Evolutionary conservation across 208 protist species (phyloP).

Genomic region (Trypanosoma rangeli): DNA sequence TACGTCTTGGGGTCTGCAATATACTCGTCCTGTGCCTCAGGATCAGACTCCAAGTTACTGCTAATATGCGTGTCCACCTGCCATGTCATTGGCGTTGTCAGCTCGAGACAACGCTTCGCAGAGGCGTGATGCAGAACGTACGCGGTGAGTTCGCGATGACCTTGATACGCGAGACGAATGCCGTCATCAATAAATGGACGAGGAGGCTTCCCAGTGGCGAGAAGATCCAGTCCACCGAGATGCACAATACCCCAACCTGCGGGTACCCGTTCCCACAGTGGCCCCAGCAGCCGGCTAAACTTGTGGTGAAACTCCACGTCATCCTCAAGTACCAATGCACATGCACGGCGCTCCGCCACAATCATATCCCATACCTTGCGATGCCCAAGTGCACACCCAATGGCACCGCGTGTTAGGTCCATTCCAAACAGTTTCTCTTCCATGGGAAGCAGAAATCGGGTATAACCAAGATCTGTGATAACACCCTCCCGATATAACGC

Average conservation of each 20-base stretch:
- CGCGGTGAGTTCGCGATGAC: conserved; percentile 89
- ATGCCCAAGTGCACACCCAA: conserved; percentile 87
- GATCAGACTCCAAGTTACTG: conserved; percentile 51
- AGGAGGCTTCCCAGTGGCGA: conserved; percentile 71
- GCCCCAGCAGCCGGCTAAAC: conserved; percentile 53
- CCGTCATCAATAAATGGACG: conserved; percentile 82
- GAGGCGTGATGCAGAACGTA: conserved; percentile 78
- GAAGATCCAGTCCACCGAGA: conserved; percentile 86
- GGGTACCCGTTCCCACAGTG: conserved; percentile 65
- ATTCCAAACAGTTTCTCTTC: conserved; percentile 91
- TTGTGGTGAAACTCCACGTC: conserved; percentile 87
- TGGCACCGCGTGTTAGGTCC: conserved; percentile 87
- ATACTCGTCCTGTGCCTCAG: conserved; percentile 69
- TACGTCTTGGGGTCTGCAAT: conserved; percentile 88
- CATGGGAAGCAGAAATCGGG: conserved; percentile 65
- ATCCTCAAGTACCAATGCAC: conserved; percentile 86
- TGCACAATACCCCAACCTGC: conserved; percentile 90
- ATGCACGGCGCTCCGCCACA: conserved; percentile 32
- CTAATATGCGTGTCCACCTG: conserved; percentile 92
- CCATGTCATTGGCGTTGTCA: conserved; percentile 88
- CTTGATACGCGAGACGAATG: conserved; percentile 77
- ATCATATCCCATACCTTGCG: conserved; percentile 80
- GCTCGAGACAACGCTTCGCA: conserved; percentile 75
- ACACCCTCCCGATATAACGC: conserved; percentile 43
- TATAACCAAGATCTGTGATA: conserved; percentile 72